Evolutionary conservation across 2,329 filamentous ascomycete species (phyloP), one percentile per base, ranked within the genome.

Genomic region (Fusarium subglutinans): DNA sequence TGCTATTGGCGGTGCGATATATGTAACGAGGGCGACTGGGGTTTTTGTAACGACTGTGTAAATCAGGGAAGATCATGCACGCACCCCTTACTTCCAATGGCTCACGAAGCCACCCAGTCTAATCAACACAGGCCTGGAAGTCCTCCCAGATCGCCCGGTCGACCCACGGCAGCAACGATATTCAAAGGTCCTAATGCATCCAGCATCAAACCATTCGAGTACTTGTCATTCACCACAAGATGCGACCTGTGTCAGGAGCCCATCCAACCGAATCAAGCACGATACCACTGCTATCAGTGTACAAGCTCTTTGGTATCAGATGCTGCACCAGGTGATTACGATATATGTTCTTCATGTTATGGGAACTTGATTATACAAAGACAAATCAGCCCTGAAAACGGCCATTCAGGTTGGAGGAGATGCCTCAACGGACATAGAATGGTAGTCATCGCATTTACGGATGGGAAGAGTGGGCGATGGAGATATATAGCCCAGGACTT

Each of bases 21-120:
- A 33, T 98, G 96, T 83, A 98, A 98, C 77, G 91, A 96, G 71
- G 96, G 94, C 10, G 95, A 97, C 79, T 98, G 95, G 95, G 96
- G 96, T 0, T 98, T 94, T 80, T 98, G 96, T 83, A 94, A 95
- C 77, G 85, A 88, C 69, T 98, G 96, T 75, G 94, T 98, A 37
- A 95, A 96, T 67, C 91, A 92, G 80, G 95, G 94, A 22, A 88
- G 88, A 68, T 93, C 91, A 68, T 98, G 96, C 82, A 93, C 91
- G 0, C 96, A 98, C 79, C 87, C 93, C 12, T 86, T 98, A 2
- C 85, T 97, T 2, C 94, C 95, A 1, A 85, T 97, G 50, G 89
- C 91, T 2, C 92, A 94, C 74, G 86, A 89, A 50, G 81, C 84
- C 35, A 77, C 80, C 3, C 77, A 81, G 14, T 75, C 80, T 72